phyloP scores from a whole-genome alignment of 2,329 filamentous ascomycete species.

The Lachnellula subtilissima region DNA sequence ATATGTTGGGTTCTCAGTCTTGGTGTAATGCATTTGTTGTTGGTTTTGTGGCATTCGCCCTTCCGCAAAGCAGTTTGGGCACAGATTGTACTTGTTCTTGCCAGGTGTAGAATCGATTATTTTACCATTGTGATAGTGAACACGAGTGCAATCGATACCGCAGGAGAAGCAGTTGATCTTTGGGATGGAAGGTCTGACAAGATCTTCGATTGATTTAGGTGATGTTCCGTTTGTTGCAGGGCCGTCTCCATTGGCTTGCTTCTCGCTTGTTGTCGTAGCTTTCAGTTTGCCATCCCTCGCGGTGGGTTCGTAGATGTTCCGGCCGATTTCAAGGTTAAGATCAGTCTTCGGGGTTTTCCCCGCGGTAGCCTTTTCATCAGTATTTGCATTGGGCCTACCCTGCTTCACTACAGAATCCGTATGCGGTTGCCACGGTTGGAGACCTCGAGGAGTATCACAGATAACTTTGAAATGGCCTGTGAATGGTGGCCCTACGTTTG shows the following conservation, averaged over 20 bases:
- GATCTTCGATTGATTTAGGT: slow-evolving; percentile 46
- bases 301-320: slow-evolving; percentile 92
- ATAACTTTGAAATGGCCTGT: slow-evolving; percentile 97
- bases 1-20: slow-evolving; percentile 84
- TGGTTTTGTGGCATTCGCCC: slow-evolving; percentile 77
- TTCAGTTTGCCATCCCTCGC: slow-evolving; percentile 67
- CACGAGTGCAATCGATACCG: slow-evolving; percentile 78
- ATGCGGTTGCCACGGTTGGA: slow-evolving; percentile 92
- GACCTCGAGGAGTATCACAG: slow-evolving; percentile 87
- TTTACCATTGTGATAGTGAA: slow-evolving; percentile 67
- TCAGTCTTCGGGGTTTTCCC: slow-evolving; percentile 67
- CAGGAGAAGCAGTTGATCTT: slow-evolving; percentile 85
- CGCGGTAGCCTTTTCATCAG: slow-evolving; percentile 53
- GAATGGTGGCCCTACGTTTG: slow-evolving; percentile 91
- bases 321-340: slow-evolving; percentile 84
- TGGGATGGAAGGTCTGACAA: slow-evolving; percentile 60
- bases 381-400: slow-evolving; percentile 51
- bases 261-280: slow-evolving; percentile 49
- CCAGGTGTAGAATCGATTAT: slow-evolving; percentile 24
- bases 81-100: slow-evolving; percentile 76
- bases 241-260: slow-evolving; percentile 69
- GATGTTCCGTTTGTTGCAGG: slow-evolving; percentile 60
- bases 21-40: slow-evolving; percentile 74
- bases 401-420: slow-evolving; percentile 65
- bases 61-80: slow-evolving; percentile 85